phyloP scores from a whole-genome alignment of 106 monocot genomes.

The Triglochin maritima region DNA sequence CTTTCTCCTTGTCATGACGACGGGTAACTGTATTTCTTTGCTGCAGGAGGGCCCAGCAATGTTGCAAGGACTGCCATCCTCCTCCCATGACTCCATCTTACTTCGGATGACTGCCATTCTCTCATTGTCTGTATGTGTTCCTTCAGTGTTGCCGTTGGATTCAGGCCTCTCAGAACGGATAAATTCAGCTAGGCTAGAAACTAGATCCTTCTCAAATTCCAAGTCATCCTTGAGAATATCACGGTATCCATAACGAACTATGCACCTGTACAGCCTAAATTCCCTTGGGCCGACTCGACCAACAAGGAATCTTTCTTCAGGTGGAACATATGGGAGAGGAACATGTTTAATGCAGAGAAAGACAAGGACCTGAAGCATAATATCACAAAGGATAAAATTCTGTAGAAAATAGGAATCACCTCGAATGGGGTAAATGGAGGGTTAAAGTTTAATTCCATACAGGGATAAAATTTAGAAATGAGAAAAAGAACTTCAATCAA shows the following conservation, averaged over 20 bases:
- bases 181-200: constrained; percentile 81
- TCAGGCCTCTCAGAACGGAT: constrained; percentile 39
- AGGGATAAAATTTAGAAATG: too few species aligned
- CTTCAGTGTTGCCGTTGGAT: constrained; percentile 17
- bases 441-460: too few species aligned
- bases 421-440: too few species aligned
- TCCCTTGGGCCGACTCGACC: constrained; percentile 84
- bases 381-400: neutral
- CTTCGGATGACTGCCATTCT: constrained; percentile 57
- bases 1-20: constrained; percentile 16
- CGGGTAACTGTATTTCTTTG: constrained; percentile 47
- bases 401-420: too few species aligned
- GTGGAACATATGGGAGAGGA: constrained; percentile 61
- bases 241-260: constrained; percentile 92
- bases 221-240: constrained; percentile 87
- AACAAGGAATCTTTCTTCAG: constrained; percentile 71
- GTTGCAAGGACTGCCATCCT: constrained; percentile 5
- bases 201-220: constrained; percentile 89
- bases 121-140: constrained; percentile 33
- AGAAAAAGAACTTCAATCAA: too few species aligned
- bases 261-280: constrained; percentile 71
- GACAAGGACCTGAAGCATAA: constrained; percentile 56
- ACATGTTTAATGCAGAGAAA: constrained; percentile 95
- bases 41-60: constrained; percentile 25
- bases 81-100: constrained; percentile 25